Base-by-base conservation (phyloP, 352 stramenopile genomes). In the Albugo candida region DNA sequence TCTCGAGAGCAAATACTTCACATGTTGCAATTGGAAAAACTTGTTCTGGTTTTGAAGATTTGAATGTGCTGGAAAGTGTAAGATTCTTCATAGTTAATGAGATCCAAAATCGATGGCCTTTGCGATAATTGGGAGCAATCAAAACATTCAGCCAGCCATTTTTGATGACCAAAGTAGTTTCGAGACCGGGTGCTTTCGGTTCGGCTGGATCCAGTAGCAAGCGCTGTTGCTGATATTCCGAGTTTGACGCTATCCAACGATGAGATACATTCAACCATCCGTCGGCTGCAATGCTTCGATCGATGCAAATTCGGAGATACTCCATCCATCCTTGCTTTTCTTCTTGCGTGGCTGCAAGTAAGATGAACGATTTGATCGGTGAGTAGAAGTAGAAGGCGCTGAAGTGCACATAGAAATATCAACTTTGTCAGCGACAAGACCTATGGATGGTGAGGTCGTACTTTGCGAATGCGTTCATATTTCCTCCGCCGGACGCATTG, bases 341-440 rank as follows among this genome's bases (percentile, higher is more conserved):
- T 47, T 65, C 58, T 16, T 82, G 60, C 10, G 70, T 80, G 12
- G 78, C 58, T 6, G 78, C 61, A 13, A 91, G 57, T 35, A 91
- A 56, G 41, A 91, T 83, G 46, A 91, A 91, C 20, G 78, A 91
- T 59, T 91, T 91, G 17, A 83, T 63, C 13, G 70, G 77, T 1
- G 78, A 91, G 44, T 78, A 85, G 36, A 91, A 91, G 49, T 79
- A 84, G 44, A 91, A 86, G 0, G 78, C 78, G 45, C 72, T 91
- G 45, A n/a, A n/a, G n/a, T n/a, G n/a, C n/a, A 2, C 53, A 14
- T 12, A 14, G 14, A n/a, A 36, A 46, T 31, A 49, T 31, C 36
- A 18, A 8, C 24, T 31, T 31, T 10, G n/a, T n/a, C n/a, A n/a
- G n/a, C n/a, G n/a, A n/a, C n/a, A 3, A 31, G 24, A 31, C 3